Percentiles rank a stretch among this genome's conserved stretches.
These are phyloP conservation scores for Oenanthe javanica DNA, from an alignment of 140 eudicot genomes.

Conservation along the genomic window DNA sequence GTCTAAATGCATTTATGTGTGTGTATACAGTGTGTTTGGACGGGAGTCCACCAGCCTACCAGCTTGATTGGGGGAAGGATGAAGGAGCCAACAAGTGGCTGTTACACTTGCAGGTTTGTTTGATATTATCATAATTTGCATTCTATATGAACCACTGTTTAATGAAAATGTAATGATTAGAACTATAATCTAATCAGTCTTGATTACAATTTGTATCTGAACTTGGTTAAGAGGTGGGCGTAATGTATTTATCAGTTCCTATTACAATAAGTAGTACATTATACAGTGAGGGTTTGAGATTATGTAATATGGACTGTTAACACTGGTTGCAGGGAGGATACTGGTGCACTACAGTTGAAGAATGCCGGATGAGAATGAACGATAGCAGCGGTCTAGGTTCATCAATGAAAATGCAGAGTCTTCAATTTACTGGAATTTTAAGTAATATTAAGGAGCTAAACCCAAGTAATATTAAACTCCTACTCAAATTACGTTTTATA, in stretches of 20 bases:
- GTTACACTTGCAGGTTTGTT: constrained; percentile 30
- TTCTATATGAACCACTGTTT: not conserved
- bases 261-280: not conserved
- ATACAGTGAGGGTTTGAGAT: not conserved
- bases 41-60: constrained; percentile 68
- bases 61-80: constrained; percentile 37
- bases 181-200: not conserved
- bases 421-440: not conserved
- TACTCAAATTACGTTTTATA: not conserved
- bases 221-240: not conserved
- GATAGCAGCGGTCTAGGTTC: not conserved
- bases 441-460: not conserved
- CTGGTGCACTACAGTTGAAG: not conserved
- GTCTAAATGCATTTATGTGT: not conserved
- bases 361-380: not conserved
- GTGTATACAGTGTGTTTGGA: constrained; percentile 37
- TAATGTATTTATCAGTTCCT: not conserved
- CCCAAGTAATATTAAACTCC: not conserved
- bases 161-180: not conserved
- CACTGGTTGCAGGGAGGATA: not conserved
- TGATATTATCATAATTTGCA: not conserved
- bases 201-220: not conserved
- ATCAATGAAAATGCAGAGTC: not conserved
- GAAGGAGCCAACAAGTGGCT: constrained; percentile 38
- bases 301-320: not conserved